Conservation (phyloP, 2,329 filamentous ascomycete species). For the Endothia cerciana region DNA sequence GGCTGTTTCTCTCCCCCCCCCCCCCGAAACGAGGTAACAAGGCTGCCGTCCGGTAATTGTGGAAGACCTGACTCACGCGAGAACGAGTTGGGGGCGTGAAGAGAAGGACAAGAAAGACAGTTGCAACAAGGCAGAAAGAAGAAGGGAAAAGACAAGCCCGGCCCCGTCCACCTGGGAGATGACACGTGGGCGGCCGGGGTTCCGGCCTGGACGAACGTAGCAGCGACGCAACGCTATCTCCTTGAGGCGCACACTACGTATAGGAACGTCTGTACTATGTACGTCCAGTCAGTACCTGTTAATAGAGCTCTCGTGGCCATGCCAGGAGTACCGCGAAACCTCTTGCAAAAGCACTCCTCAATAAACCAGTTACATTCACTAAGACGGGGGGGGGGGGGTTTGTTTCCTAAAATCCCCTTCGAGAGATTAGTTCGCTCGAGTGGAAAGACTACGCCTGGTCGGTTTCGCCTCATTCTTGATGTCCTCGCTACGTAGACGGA, state of each 20-base stretch:
- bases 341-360: too few species aligned
- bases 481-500: too few species aligned
- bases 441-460: too few species aligned
- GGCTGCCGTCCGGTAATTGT: not conserved
- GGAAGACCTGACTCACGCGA: not conserved
- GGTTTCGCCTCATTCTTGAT: too few species aligned
- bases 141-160: not conserved
- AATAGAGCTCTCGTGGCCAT: too few species aligned
- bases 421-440: too few species aligned
- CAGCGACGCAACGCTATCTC: not conserved
- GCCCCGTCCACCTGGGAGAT: conserved; percentile 19
- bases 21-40: not conserved
- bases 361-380: too few species aligned
- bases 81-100: not conserved
- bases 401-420: too few species aligned
- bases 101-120: not conserved
- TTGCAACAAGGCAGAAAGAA: not conserved
- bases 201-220: not conserved
- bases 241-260: not conserved
- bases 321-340: too few species aligned
- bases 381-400: too few species aligned
- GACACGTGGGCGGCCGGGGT: conserved; percentile 28
- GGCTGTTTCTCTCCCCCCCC: not conserved
- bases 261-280: too few species aligned
- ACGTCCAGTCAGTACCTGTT: too few species aligned